Conservation (phyloP, 2,329 filamentous ascomycete species). For the Aspergillus sclerotialis region DNA sequence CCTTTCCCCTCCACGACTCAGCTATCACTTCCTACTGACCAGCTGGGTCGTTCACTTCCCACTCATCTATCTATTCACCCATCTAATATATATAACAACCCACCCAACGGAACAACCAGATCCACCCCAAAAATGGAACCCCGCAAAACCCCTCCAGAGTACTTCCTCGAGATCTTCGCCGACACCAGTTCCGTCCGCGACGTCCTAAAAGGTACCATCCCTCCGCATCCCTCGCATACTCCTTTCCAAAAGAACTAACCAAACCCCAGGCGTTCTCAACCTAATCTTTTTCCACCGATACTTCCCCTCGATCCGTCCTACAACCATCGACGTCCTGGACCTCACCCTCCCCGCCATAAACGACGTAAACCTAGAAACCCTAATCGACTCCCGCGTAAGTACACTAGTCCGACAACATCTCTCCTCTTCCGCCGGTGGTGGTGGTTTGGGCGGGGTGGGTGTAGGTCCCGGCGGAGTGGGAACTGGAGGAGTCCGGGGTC, state of each 20-base stretch:
- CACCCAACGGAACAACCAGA: background rate
- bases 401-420: conserved; percentile 72
- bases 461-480: conserved; percentile 25
- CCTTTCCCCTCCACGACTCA: too few relatives aligned
- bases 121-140: conserved; percentile 49
- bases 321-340: conserved; percentile 82
- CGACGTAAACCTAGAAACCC: conserved; percentile 82
- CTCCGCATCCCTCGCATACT: background rate
- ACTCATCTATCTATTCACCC: background rate
- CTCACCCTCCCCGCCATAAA: conserved; percentile 83
- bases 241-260: background rate
- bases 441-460: conserved; percentile 26
- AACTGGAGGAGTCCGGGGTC: conserved; percentile 60
- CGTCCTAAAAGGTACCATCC: conserved; percentile 71
- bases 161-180: conserved; percentile 87
- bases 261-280: conserved; percentile 69
- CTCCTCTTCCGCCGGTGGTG: conserved; percentile 48
- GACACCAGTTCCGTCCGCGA: conserved; percentile 86
- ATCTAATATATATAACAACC: background rate
- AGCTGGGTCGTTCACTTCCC: background rate
- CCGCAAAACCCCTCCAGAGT: conserved; percentile 66
- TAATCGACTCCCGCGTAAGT: conserved; percentile 82
- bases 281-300: conserved; percentile 99
- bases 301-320: conserved; percentile 78
- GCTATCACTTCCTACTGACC: background rate